Evolutionary conservation across 192 early-diverging fungal genomes (phyloP), one percentile per base, ranked within the genome.

Genomic region (Linnemannia elongata): DNA sequence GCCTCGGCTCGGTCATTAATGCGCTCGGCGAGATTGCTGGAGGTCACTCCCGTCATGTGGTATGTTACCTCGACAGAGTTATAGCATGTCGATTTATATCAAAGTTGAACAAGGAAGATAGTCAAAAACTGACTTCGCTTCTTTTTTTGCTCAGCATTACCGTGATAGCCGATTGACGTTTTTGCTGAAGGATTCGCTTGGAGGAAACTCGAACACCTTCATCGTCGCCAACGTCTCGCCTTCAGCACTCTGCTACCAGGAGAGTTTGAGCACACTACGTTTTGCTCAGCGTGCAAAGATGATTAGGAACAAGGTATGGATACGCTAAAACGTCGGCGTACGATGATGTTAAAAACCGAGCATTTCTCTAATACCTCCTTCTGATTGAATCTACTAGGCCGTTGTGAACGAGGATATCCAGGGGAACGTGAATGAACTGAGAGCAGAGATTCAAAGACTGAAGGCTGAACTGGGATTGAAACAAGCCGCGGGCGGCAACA

Each of bases 1-100:
- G 93, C 3, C 88, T 97, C 10, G 95, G 95, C 18, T 95, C 95
- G 41, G 96, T 97, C 74, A 97, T 97, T 82, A 95, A 96, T 81
- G 95, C 96, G 15, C 90, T 97, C 24, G 93, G 92, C 33, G 94
- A 94, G 38, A 88, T 93, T 35, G 87, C 86, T 36, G 91, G 87
- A 68, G 93, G 93, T 45, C 92, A 91, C 55, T 89, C 89, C 17
- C 89, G 94, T 10, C 93, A 93, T 66, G 93, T 93, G 79, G 89
- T 86, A 87, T 30, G 77, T 30, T 36, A 8, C n/a, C 6, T 35
- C 18, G 38, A 22, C 20, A 22, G 17, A 36, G 15, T 15, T 38
- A 5, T 27, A 0, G 15, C 10, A 35, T 6, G 7, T 68, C 27
- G 15, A 9, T 27, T 12, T 20, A 5, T 22, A 18, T 17, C 17